Evolutionary conservation across 2,329 filamentous ascomycete genomes (phyloP).

Genomic region (Diaporthe humulicola): DNA sequence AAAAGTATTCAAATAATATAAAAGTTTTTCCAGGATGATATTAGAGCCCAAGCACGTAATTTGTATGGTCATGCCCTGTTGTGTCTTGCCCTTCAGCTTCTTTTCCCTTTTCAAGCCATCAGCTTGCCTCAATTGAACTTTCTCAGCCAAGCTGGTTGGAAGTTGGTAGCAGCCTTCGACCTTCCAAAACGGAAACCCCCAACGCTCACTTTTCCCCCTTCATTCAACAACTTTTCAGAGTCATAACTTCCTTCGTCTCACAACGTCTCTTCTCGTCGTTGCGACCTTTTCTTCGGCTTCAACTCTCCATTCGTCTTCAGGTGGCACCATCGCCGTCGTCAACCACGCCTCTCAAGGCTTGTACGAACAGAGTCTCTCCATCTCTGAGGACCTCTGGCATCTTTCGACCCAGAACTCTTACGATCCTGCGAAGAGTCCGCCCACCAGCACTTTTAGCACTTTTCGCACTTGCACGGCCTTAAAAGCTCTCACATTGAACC

Average conservation of each 20-base stretch:
- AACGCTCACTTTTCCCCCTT: not conserved
- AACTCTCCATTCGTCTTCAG: not conserved
- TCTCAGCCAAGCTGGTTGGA: not conserved
- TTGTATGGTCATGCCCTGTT: not conserved
- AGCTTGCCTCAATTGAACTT: not conserved
- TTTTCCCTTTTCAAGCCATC: not conserved
- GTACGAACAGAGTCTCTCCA: not conserved
- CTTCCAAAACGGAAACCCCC: not conserved
- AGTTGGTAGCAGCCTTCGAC: too few species aligned
- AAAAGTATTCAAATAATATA: not conserved
- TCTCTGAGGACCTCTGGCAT: too few species aligned
- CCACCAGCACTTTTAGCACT: too few species aligned
- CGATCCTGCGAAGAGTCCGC: too few species aligned
- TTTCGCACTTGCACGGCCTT: not conserved
- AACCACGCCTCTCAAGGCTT: not conserved
- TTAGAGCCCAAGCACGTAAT: too few species aligned
- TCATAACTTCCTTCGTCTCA: not conserved
- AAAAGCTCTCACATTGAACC: not conserved
- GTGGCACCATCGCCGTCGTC: not conserved
- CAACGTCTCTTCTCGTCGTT: not conserved
- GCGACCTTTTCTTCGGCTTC: too few species aligned
- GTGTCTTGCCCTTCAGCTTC: rapidly evolving
- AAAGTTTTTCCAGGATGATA: not conserved
- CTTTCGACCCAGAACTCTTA: not conserved
- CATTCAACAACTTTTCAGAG: not conserved